Percentiles rank a stretch among this genome's conserved stretches.
Conservation (phyloP, 306 rosid genomes). For the Dryas drummondii region DNA sequence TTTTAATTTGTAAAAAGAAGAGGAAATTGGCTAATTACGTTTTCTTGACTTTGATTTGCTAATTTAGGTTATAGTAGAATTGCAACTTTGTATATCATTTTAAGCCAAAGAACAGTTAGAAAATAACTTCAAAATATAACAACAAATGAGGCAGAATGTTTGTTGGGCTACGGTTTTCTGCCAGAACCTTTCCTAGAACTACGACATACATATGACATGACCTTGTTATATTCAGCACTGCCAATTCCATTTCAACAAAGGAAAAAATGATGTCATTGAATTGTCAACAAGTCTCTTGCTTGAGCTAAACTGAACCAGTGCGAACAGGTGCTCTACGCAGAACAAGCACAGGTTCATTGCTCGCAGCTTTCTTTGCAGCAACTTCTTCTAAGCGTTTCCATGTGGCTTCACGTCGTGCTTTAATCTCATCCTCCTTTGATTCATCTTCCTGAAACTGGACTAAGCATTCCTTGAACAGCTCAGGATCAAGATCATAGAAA, state of each 20-base stretch:
- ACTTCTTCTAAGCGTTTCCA: conserved; percentile 76
- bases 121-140: conserved; percentile 5
- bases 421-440: conserved; percentile 45
- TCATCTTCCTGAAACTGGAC: conserved; percentile 55
- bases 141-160: conserved; percentile 17
- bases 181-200: conserved; percentile 15
- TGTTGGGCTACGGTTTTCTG: conserved; percentile 1
- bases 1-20: not conserved
- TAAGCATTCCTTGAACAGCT: conserved; percentile 64
- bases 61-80: not conserved
- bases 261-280: conserved; percentile 13
- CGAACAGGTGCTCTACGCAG: conserved; percentile 16
- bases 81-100: conserved; percentile 8
- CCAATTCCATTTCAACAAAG: conserved; percentile 3
- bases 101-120: not conserved
- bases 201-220: conserved; percentile 8
- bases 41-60: not conserved
- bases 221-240: not conserved
- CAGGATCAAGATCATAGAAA: conserved; percentile 64
- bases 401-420: conserved; percentile 50
- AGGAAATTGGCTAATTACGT: not conserved
- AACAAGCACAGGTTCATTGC: conserved; percentile 51
- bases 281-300: conserved; percentile 2
- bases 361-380: conserved; percentile 52
- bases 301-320: conserved; percentile 18